Evolutionary conservation across 371 early-diverging fungal species (phyloP).

Genomic region (Dinochytrium kinnereticum): DNA sequence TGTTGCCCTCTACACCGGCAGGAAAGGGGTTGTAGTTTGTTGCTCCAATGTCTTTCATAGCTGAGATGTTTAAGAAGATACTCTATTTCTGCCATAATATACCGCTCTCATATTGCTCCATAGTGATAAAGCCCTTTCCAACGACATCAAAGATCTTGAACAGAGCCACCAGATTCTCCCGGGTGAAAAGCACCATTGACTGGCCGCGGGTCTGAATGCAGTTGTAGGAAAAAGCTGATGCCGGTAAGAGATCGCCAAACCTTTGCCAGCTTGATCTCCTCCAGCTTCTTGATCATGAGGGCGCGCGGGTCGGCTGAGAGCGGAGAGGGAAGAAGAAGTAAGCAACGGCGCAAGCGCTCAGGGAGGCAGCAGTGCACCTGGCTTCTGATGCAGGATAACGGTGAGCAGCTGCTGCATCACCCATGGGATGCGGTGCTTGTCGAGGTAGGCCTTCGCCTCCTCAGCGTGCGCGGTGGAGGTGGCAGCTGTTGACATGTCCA

Average conservation of each 20-base stretch:
- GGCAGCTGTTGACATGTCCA: constrained; percentile 7
- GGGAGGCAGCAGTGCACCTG: constrained; percentile 27
- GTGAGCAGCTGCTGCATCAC: constrained; percentile 47
- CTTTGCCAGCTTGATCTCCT: constrained; percentile 44
- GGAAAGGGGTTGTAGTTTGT: constrained; percentile 38
- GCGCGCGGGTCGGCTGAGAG: constrained; percentile 44
- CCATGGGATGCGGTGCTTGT: constrained; percentile 43
- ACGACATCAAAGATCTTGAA: constrained; percentile 51
- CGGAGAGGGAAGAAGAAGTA: too few relatives aligned
- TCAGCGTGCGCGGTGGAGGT: constrained; percentile 8
- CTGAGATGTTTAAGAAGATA: constrained; percentile 7
- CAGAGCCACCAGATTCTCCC: constrained; percentile 45
- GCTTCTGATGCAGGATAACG: constrained; percentile 42
- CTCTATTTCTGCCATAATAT: not conserved
- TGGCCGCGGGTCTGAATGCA: constrained; percentile 45
- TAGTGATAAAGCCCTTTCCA: constrained; percentile 46
- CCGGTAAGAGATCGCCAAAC: too few relatives aligned
- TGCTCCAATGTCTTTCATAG: constrained; percentile 45
- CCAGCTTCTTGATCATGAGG: constrained; percentile 48
- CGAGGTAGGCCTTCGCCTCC: constrained; percentile 46
- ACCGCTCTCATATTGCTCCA: constrained; percentile 50
- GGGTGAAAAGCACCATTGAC: constrained; percentile 43
- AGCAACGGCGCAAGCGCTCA: not conserved
- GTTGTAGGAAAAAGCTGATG: too few relatives aligned
- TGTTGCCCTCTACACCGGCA: constrained; percentile 33